Evolutionary conservation across 129 eudicot species (phyloP).

Genomic region (Saposhnikovia divaricata): DNA sequence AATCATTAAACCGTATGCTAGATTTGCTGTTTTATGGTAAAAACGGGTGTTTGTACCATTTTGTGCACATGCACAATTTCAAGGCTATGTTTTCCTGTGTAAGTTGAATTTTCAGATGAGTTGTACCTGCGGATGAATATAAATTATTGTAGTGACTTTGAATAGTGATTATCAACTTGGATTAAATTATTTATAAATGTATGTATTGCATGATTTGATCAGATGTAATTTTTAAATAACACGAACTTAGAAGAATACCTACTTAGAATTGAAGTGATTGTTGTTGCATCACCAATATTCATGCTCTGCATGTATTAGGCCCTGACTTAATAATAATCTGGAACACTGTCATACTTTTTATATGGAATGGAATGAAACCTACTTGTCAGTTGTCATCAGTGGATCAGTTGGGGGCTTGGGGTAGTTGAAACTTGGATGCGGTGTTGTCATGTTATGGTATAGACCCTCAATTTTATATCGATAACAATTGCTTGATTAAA

Average conservation of each 20-base stretch:
- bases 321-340: too few relatives aligned
- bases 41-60: not conserved
- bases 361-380: not conserved
- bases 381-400: not conserved
- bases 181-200: not conserved
- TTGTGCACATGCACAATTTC: not conserved
- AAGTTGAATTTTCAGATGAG: not conserved
- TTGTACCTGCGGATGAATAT: not conserved
- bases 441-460: not conserved
- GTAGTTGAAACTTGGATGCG: not conserved
- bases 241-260: not conserved
- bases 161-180: not conserved
- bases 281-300: too few relatives aligned
- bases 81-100: not conserved
- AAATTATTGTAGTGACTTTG: not conserved
- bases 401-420: constrained; percentile 2
- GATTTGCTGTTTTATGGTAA: not conserved
- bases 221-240: not conserved
- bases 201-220: not conserved
- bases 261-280: too few relatives aligned
- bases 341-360: not conserved
- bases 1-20: not conserved
- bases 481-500: not conserved
- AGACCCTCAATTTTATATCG: not conserved
- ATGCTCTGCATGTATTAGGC: too few relatives aligned